Percentiles rank a stretch among this genome's conserved stretches.
Conservation (phyloP, 108 stramenopile genomes). For the Pelagomonas calceolata region DNA sequence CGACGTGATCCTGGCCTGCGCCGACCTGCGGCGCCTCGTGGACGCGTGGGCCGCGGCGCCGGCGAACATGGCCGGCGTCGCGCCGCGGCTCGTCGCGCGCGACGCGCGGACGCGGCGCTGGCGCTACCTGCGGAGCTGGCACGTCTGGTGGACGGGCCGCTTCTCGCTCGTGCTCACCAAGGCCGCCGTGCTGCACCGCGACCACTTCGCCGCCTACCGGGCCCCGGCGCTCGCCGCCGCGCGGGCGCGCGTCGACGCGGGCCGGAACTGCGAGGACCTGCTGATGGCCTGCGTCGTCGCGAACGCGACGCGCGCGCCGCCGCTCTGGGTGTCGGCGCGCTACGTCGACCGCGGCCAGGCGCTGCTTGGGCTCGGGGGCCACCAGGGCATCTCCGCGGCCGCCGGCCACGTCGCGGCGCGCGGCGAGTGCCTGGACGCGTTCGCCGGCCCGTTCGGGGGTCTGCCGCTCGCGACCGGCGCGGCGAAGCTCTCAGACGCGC, state of each 20-base stretch:
- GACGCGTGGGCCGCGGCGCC: conserved; percentile 20
- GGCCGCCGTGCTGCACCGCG: neutral
- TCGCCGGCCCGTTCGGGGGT: too few relatives aligned
- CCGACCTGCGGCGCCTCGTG: conserved; percentile 12
- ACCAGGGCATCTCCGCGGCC: too few relatives aligned
- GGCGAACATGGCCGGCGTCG: conserved; percentile 26
- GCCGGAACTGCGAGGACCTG: conserved; percentile 38
- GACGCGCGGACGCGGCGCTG: conserved; percentile 15
- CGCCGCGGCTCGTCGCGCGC: conserved; percentile 26
- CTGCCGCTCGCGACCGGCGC: too few relatives aligned
- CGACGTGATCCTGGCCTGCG: conserved; percentile 26
- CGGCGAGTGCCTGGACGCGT: too few relatives aligned
- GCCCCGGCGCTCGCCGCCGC: conserved; percentile 6
- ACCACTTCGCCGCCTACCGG: conserved; percentile 17
- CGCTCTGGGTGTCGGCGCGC: conserved; percentile 15
- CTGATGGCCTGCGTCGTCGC: conserved; percentile 32
- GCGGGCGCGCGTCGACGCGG: conserved; percentile 21
- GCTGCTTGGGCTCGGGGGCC: too few relatives aligned
- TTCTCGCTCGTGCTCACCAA: neutral
- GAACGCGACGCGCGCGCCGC: conserved; percentile 15
- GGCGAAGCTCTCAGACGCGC: too few relatives aligned
- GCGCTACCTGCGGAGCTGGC: conserved; percentile 19
- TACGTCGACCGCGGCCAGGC: neutral
- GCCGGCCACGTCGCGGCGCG: too few relatives aligned
- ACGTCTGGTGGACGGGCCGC: conserved; percentile 18